Evolutionary conservation across 2,329 filamentous ascomycete species (phyloP), one percentile per base, ranked within the genome.

Genomic region (Coleophoma crateriformis): DNA sequence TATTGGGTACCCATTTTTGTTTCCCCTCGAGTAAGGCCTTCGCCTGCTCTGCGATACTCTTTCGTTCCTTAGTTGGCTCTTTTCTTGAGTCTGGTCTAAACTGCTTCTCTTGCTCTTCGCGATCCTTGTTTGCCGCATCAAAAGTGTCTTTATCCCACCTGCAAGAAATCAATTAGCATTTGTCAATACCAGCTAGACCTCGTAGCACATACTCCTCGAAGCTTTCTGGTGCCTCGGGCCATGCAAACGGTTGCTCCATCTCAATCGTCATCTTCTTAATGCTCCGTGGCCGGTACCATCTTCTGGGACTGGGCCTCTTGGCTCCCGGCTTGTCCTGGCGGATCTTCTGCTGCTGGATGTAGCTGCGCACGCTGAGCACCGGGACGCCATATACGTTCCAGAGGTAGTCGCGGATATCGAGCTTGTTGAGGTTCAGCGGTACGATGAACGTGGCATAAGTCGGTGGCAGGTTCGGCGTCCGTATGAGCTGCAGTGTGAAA

Each of bases 261-360:
- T 96, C 88, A 41, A 95, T 89, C 39, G 87, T 95, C 94, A 99
- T 99, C 68, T 85, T 87, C 79, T 99, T 99, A 63, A 84, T 78
- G 45, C 83, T 74, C 56, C 79, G 76, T 22, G 88, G 87, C 20
- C 92, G 81, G 68, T 82, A 85, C 75, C 82, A 83, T 54, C 76
- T 53, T 78, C 76, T 61, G 69, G 74, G 61, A 55, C 52, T 67
- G 64, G 64, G 64, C 67, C 67, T 59, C 68, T 54, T 65, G 58
- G 61, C 59, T 63, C 62, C 47, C 57, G 65, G 64, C 41, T 68
- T 65, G 53, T 74, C 71, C 56, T 80, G 79, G 50, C 78, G 78
- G 34, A 85, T 68, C 43, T 78, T 80, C 66, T 82, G 77, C 69
- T 85, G 81, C 61, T 88, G 84, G 64, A 97, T 81, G 64, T 82